Conservation (phyloP, 2,329 filamentous ascomycete genomes). For the Periconia macrospinosa region DNA sequence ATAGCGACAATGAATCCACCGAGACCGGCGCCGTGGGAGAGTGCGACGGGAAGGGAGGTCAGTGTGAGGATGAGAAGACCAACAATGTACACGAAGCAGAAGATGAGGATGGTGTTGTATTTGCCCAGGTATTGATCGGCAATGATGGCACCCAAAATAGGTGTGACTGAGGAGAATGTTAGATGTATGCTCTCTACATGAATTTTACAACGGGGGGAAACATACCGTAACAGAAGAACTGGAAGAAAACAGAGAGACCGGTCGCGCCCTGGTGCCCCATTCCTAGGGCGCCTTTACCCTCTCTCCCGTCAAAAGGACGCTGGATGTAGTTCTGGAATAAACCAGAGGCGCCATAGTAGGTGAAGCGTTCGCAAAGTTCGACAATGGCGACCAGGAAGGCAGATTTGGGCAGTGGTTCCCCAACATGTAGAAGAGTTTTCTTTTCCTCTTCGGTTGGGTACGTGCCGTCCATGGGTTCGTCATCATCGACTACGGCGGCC, state of each 20-base stretch:
- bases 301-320: slow-evolving; percentile 39
- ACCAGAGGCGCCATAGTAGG: slow-evolving; percentile 51
- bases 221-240: slow-evolving; percentile 43
- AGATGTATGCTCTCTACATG: neutral
- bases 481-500: slow-evolving; percentile 15
- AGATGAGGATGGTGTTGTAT: slow-evolving; percentile 71
- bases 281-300: slow-evolving; percentile 46
- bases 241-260: slow-evolving; percentile 51
- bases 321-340: slow-evolving; percentile 56
- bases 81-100: slow-evolving; percentile 64
- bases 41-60: slow-evolving; percentile 66
- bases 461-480: slow-evolving; percentile 35
- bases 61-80: slow-evolving; percentile 69
- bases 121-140: slow-evolving; percentile 73
- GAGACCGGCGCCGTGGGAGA: slow-evolving; percentile 62
- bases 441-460: slow-evolving; percentile 48
- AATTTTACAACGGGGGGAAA: slow-evolving; percentile 1
- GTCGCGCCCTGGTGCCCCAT: slow-evolving; percentile 50
- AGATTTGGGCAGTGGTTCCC: slow-evolving; percentile 50
- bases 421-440: slow-evolving; percentile 48
- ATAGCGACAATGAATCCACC: slow-evolving; percentile 64
- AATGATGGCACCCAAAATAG: slow-evolving; percentile 52
- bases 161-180: slow-evolving; percentile 31
- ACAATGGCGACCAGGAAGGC: slow-evolving; percentile 54
- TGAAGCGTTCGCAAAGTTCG: slow-evolving; percentile 54